phyloP scores from a whole-genome alignment of 805 yeast genomes.

The Suhomyces faveliae region DNA sequence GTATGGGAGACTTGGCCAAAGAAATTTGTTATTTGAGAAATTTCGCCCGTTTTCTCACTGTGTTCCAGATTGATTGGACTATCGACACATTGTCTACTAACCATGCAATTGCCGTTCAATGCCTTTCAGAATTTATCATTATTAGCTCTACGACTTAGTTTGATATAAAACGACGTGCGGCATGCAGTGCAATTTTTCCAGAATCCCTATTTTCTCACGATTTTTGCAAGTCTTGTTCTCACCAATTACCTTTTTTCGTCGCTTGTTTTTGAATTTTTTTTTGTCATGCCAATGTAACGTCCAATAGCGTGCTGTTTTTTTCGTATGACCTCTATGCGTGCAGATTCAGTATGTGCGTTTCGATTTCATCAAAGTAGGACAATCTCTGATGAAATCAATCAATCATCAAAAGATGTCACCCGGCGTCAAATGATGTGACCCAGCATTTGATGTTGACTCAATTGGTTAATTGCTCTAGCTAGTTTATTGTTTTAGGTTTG shows the following conservation, averaged over 20 bases:
- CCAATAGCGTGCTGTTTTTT: background rate
- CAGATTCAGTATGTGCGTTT: background rate
- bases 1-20: background rate
- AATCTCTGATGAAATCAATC: background rate
- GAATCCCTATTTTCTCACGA: background rate
- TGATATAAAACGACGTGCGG: background rate
- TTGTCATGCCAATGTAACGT: background rate
- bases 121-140: no score
- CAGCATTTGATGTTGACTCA: no score
- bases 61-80: background rate
- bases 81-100: no score
- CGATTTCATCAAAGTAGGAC: background rate
- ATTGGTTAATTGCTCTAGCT: background rate
- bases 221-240: background rate
- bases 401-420: background rate
- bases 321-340: background rate
- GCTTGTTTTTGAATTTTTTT: background rate
- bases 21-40: background rate
- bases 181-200: background rate
- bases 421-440: background rate
- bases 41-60: background rate
- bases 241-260: background rate
- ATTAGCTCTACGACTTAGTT: no score
- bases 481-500: background rate
- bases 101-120: no score